Evolutionary conservation across 164 flowering plant genomes (phyloP), one percentile per base, ranked within the genome.

Genomic region (Cinnamomum chago): DNA sequence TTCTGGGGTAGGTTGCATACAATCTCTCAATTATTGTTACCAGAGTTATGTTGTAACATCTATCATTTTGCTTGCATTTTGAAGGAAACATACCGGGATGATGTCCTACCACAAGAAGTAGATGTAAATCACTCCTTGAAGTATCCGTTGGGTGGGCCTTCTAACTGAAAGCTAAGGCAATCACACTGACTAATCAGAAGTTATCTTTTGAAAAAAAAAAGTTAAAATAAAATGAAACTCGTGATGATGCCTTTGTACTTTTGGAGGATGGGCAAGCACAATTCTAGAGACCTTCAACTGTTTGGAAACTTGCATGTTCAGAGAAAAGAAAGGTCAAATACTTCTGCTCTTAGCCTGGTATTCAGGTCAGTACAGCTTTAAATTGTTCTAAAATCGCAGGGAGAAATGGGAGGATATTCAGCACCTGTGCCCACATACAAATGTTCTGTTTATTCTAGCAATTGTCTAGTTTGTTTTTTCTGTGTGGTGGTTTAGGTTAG

Each of bases 1-100:
- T 58, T 72, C 86, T 40, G 73, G 76, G 83, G 89, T 87, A 82
- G 71, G 75, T 65, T 51, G 72, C 20, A 5, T 50, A 20, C 58
- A 47, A 55, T 22, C 65, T 13, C 47, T n/a, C 70, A 20, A 30
- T 14, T 67, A 74, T n/a, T 70, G 66, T 70, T 17, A 40, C 22
- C 51, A 55, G 17, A 47, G 15, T 30, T 11, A 5, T 52, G 52
- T 22, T 66, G 66, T 72, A 65, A 68, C 73, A 47, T 52, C 27
- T 51, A 13, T 22, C 62, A 9, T 62, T 76, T 74, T 50, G 60
- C 70, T 40, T 73, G 60, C 40, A 50, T 35, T 76, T 40, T 81
- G 79, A 79, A 88, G 89, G 85, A 78, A 50, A 74, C 79, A 14
- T 73, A 78, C 78, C 71, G 84, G 74, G 82, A 81, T 70, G 81